Conservation (phyloP, 108 stramenopile genomes). For the Cyclotella cryptica region DNA sequence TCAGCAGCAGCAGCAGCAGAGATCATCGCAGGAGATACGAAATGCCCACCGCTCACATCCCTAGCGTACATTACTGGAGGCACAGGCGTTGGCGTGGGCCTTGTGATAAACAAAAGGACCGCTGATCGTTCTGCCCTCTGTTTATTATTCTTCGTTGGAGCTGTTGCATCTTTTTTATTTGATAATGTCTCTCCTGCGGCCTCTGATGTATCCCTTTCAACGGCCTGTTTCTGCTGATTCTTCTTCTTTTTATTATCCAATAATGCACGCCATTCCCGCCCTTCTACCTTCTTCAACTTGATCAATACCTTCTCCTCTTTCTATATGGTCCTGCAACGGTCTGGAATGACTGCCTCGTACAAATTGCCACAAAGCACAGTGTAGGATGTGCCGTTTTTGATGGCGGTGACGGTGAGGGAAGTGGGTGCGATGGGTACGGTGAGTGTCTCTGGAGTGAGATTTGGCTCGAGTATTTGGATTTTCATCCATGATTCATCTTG, state of each 20-base stretch:
- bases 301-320: slow-evolving; percentile 87
- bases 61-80: slow-evolving; percentile 93
- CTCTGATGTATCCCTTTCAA: slow-evolving; percentile 9
- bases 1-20: neutral
- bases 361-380: slow-evolving; percentile 81
- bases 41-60: slow-evolving; percentile 59
- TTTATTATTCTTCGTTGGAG: neutral
- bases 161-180: slow-evolving; percentile 5
- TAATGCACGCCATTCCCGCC: slow-evolving; percentile 83
- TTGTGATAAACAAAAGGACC: slow-evolving; percentile 82
- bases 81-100: slow-evolving; percentile 96
- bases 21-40: neutral
- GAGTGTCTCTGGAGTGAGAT: slow-evolving; percentile 70
- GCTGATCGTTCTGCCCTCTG: slow-evolving; percentile 42
- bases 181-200: neutral
- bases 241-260: slow-evolving; percentile 56
- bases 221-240: slow-evolving; percentile 38
- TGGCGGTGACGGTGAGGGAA: slow-evolving; percentile 69
- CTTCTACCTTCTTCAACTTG: slow-evolving; percentile 79
- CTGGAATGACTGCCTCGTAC: slow-evolving; percentile 71
- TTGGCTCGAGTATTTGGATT: slow-evolving; percentile 85
- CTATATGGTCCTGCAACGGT: slow-evolving; percentile 64
- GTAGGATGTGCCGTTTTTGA: slow-evolving; percentile 57
- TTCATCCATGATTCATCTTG: slow-evolving; percentile 86
- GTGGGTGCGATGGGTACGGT: no score